A percentile compares a stretch with the other conserved stretches of the same genome.
Evolutionary conservation across 371 early-diverging fungal genomes (phyloP).

Genomic region (Coemansia sp.): DNA sequence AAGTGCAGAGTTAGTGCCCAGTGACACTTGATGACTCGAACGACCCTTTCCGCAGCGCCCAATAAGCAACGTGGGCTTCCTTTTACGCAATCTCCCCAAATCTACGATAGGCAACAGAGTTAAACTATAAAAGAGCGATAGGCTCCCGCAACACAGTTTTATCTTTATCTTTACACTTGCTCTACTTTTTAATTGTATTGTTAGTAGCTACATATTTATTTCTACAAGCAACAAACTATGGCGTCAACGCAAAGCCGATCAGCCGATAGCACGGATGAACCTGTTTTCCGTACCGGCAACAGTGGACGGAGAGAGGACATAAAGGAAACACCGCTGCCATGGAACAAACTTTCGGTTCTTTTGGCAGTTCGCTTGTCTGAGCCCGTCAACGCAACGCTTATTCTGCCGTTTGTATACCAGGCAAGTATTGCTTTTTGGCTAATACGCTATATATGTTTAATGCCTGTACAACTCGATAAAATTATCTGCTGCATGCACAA

Average conservation of each 20-base stretch:
- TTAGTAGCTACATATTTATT: neutral
- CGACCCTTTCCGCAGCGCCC: neutral
- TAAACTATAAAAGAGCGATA: neutral
- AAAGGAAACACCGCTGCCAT: slow-evolving; percentile 51
- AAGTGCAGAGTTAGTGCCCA: too few species aligned
- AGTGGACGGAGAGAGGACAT: neutral
- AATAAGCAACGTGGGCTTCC: neutral
- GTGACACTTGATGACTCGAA: neutral
- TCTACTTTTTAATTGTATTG: neutral
- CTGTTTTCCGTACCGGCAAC: neutral
- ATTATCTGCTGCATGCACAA: neutral
- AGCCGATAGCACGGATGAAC: neutral
- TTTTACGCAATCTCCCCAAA: too few species aligned
- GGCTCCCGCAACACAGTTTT: too few species aligned
- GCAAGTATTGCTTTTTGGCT: slow-evolving; percentile 11
- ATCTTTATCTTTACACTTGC: neutral
- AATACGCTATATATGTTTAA: too few species aligned
- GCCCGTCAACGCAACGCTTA: slow-evolving; percentile 50
- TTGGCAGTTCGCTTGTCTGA: slow-evolving; percentile 47
- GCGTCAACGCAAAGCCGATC: neutral
- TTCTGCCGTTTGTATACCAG: slow-evolving; percentile 52
- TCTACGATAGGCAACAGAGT: too few species aligned
- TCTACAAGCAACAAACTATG: neutral
- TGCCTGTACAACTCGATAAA: too few species aligned
- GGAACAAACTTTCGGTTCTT: slow-evolving; percentile 35